A percentile compares a stretch with the other conserved stretches of the same genome.
Evolutionary conservation across 78 protist species (phyloP).

Genomic region (Diacronema lutheri): DNA sequence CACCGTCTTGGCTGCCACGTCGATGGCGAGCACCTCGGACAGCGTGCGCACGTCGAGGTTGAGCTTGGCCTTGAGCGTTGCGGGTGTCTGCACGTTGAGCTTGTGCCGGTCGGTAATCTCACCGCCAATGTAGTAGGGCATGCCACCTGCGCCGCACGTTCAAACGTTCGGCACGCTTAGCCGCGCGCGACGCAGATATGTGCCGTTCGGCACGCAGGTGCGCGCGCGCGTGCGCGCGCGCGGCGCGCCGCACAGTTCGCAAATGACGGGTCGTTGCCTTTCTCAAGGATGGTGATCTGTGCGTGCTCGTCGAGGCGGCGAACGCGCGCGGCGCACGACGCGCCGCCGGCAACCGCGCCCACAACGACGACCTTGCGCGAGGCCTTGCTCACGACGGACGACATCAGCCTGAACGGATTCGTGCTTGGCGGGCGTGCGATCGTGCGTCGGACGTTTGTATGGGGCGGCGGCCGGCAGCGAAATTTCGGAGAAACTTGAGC

Average conservation of each 20-base stretch:
- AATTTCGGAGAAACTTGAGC: too few relatives aligned
- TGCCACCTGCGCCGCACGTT: too few relatives aligned
- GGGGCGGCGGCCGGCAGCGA: too few relatives aligned
- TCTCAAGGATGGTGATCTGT: constrained; percentile 41
- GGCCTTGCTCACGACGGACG: too few relatives aligned
- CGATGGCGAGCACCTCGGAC: constrained; percentile 23
- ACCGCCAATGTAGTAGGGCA: constrained; percentile 53
- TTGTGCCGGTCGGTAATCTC: constrained; percentile 13
- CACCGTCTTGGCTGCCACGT: constrained; percentile 32
- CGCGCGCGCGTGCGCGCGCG: neutral
- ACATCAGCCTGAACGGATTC: too few relatives aligned
- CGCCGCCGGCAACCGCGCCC: too few relatives aligned
- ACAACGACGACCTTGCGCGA: too few relatives aligned
- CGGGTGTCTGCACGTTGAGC: constrained; percentile 32
- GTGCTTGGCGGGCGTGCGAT: too few relatives aligned
- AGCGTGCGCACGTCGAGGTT: constrained; percentile 21
- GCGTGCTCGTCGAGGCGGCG: constrained; percentile 12
- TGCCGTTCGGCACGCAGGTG: neutral
- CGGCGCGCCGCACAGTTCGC: neutral
- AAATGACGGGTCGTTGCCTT: constrained; percentile 32
- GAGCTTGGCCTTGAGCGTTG: neutral
- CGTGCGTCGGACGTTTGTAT: too few relatives aligned
- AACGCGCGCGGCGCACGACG: neutral
- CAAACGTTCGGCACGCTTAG: too few relatives aligned
- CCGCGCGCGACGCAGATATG: neutral